Percentiles rank a stretch among this genome's conserved stretches.
These are phyloP conservation scores for Diplotaxis tenuifolia DNA, from an alignment of 345 rosid genomes.

Conservation along the genomic window DNA sequence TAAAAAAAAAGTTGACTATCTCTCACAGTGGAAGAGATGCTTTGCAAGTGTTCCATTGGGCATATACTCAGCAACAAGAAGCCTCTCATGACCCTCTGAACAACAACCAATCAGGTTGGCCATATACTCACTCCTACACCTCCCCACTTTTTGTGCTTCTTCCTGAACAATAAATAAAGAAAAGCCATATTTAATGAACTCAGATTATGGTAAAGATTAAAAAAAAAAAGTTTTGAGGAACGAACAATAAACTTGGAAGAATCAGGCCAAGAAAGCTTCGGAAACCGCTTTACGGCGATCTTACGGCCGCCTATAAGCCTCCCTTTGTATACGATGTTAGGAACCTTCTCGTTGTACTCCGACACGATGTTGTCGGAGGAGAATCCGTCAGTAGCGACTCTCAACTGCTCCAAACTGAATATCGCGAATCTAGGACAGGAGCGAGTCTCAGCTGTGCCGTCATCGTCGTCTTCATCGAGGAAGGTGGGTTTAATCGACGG, in stretches of 20 bases:
- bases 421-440: too few relatives aligned
- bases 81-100: slow-evolving; percentile 80
- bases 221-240: too few relatives aligned
- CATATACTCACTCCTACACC: slow-evolving; percentile 78
- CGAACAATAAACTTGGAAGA: slow-evolving; percentile 80
- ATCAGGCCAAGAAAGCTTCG: slow-evolving; percentile 89
- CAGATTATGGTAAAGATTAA: background rate
- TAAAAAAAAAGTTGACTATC: background rate
- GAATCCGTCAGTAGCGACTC: slow-evolving; percentile 70
- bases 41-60: slow-evolving; percentile 88
- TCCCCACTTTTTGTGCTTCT: slow-evolving; percentile 85
- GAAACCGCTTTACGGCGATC: slow-evolving; percentile 88
- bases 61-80: slow-evolving; percentile 90
- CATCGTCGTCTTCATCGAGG: background rate
- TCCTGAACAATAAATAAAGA: slow-evolving; percentile 43
- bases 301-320: slow-evolving; percentile 53
- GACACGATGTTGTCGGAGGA: slow-evolving; percentile 80
- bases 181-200: background rate
- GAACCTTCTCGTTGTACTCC: slow-evolving; percentile 92
- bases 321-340: slow-evolving; percentile 87
- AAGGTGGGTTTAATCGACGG: slow-evolving; percentile 24
- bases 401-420: slow-evolving; percentile 66
- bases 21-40: slow-evolving; percentile 89
- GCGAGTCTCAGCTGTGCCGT: too few relatives aligned
- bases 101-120: slow-evolving; percentile 90